Conservation (phyloP, 2,329 filamentous ascomycete genomes). For the Fusarium sulawesiense region DNA sequence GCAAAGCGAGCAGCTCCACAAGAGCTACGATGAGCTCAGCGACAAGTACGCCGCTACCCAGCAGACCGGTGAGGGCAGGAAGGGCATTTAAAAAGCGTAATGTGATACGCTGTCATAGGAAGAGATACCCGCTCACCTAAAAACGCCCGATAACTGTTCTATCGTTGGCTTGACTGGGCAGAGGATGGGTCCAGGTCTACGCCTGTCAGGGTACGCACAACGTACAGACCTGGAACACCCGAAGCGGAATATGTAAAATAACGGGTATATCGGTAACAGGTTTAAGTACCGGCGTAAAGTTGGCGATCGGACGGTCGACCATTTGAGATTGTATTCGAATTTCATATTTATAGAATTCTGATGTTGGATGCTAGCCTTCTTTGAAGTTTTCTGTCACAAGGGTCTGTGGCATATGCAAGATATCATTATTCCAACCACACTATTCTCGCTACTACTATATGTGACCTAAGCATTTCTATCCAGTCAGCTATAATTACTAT, state of each 20-base stretch:
- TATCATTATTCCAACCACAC: neutral
- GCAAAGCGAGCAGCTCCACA: constrained; percentile 84
- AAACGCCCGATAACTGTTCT: neutral
- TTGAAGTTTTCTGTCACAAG: neutral
- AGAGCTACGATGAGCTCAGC: constrained; percentile 86
- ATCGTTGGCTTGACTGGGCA: neutral
- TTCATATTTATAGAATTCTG: constrained; percentile 27
- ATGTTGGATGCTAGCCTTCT: constrained; percentile 3
- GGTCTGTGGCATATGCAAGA: neutral
- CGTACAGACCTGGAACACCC: constrained; percentile 12
- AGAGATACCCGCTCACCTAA: neutral
- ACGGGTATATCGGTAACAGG: constrained; percentile 18
- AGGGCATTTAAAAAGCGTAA: constrained; percentile 60
- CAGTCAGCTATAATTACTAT: neutral
- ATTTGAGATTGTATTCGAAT: constrained; percentile 36
- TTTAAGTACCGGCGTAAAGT: constrained; percentile 34
- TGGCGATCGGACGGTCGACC: constrained; percentile 26
- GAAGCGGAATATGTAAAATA: constrained; percentile 32
- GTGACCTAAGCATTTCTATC: neutral
- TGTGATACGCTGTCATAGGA: neutral
- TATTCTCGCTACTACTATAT: neutral
- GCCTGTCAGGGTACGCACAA: constrained; percentile 27
- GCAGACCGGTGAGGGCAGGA: constrained; percentile 64
- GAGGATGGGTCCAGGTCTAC: constrained; percentile 1
- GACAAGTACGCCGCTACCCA: constrained; percentile 79